phyloP scores from a whole-genome alignment of 148 eudicot species.

The Limonium bicolor region DNA sequence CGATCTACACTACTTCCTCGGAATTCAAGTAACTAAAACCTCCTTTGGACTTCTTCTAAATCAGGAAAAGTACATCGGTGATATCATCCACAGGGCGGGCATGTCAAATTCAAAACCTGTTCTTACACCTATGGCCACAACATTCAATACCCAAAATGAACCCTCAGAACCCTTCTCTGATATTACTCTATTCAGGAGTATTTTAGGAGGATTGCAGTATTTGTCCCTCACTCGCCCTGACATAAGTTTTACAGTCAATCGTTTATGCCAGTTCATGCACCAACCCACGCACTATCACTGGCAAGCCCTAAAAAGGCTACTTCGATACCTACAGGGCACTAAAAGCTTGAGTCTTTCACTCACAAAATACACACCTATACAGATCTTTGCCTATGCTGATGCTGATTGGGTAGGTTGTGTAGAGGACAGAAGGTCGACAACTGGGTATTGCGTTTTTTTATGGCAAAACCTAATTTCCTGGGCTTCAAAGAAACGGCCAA shows the following conservation, averaged over 20 bases:
- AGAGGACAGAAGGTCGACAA: too few relatives aligned
- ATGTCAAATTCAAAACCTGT: background rate
- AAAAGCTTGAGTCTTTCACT: too few relatives aligned
- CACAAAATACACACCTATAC: too few relatives aligned
- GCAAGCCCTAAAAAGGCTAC: background rate
- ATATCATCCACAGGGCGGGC: background rate
- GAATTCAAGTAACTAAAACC: background rate
- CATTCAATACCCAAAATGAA: background rate
- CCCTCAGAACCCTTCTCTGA: background rate
- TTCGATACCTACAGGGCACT: too few relatives aligned
- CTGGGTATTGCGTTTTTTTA: too few relatives aligned
- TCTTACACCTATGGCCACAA: background rate
- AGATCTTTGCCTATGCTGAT: too few relatives aligned
- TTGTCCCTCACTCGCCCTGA: background rate
- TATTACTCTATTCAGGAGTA: background rate
- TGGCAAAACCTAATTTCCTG: too few relatives aligned
- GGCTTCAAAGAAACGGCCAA: too few relatives aligned
- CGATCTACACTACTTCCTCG: background rate
- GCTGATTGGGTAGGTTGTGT: too few relatives aligned
- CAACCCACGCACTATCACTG: too few relatives aligned
- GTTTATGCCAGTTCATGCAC: too few relatives aligned
- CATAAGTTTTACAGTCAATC: background rate
- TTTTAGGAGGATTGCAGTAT: background rate
- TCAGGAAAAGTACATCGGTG: background rate
- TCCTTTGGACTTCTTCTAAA: background rate